These are phyloP conservation scores for Aspergillus sclerotioniger DNA, from an alignment of 495 filamentous ascomycete species.

Conservation along the genomic window DNA sequence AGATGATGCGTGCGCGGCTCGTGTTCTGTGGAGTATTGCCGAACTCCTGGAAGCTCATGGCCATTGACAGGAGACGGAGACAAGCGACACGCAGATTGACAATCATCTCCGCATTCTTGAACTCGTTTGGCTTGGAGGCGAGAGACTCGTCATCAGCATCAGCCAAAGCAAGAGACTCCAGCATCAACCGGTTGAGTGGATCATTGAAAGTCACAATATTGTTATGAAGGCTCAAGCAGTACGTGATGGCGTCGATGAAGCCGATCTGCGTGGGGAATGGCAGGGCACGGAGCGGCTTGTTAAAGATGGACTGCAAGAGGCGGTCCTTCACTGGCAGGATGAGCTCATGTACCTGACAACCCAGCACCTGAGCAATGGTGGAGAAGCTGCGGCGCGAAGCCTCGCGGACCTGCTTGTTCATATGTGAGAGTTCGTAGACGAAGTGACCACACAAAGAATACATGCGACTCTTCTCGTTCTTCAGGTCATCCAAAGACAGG, in stretches of 20 bases:
- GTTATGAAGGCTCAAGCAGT: slow-evolving; percentile 80
- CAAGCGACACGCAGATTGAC: slow-evolving; percentile 91
- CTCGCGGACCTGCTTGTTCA: slow-evolving; percentile 90
- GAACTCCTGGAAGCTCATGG: slow-evolving; percentile 90
- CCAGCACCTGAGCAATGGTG: slow-evolving; percentile 73
- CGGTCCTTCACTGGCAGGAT: slow-evolving; percentile 84
- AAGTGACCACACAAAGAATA: slow-evolving; percentile 77
- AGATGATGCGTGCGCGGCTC: slow-evolving; percentile 80
- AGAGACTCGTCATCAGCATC: slow-evolving; percentile 91
- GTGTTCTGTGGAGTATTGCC: slow-evolving; percentile 65
- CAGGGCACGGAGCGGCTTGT: slow-evolving; percentile 87
- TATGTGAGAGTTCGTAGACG: slow-evolving; percentile 83
- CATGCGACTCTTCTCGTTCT: slow-evolving; percentile 62
- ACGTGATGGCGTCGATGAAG: slow-evolving; percentile 95
- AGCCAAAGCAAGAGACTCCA: slow-evolving; percentile 88
- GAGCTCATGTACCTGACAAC: slow-evolving; percentile 78
- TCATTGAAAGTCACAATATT: slow-evolving; percentile 90
- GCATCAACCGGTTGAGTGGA: slow-evolving; percentile 79
- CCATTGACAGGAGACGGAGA: slow-evolving; percentile 86
- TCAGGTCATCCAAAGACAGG: slow-evolving; percentile 71
- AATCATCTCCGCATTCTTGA: slow-evolving; percentile 86
- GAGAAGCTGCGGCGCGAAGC: slow-evolving; percentile 77
- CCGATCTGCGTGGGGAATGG: slow-evolving; percentile 94
- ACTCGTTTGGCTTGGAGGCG: slow-evolving; percentile 79
- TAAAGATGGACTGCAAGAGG: slow-evolving; percentile 82